Evolutionary conservation across 306 rosid genomes (phyloP).

Genomic region (Trifolium repens): DNA sequence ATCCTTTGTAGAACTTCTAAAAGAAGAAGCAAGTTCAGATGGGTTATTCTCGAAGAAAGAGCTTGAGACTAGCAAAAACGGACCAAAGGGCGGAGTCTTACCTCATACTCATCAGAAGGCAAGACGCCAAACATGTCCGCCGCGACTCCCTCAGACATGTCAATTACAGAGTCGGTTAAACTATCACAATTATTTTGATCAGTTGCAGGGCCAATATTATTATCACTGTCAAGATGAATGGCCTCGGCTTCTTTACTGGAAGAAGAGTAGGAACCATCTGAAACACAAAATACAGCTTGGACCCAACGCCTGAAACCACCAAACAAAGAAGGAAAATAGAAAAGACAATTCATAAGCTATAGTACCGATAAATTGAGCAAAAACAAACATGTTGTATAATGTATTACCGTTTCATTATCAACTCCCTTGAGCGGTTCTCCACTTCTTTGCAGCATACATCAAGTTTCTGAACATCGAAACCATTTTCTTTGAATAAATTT

Average conservation of each 20-base stretch:
- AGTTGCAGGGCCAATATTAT: slow-evolving; percentile 24
- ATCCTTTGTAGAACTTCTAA: neutral
- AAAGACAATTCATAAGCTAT: slow-evolving; percentile 14
- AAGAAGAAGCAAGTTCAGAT: slow-evolving; percentile 12
- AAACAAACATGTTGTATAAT: slow-evolving; percentile 28
- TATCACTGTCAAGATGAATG: slow-evolving; percentile 41
- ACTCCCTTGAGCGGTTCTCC: slow-evolving; percentile 83
- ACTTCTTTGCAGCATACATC: slow-evolving; percentile 91
- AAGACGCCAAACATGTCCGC: slow-evolving; percentile 75
- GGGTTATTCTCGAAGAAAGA: neutral
- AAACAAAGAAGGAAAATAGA: slow-evolving; percentile 32
- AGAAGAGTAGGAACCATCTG: slow-evolving; percentile 52
- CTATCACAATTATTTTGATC: slow-evolving; percentile 43
- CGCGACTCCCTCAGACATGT: slow-evolving; percentile 81
- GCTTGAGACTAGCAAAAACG: slow-evolving; percentile 12
- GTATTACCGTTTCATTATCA: slow-evolving; percentile 84
- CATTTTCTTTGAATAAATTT: slow-evolving; percentile 76
- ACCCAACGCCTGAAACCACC: slow-evolving; percentile 78
- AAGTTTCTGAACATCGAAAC: slow-evolving; percentile 72
- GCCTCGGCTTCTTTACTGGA: slow-evolving; percentile 43
- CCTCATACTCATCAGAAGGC: slow-evolving; percentile 69
- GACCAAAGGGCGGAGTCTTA: slow-evolving; percentile 35
- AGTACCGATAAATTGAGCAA: neutral
- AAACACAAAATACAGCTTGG: slow-evolving; percentile 76
- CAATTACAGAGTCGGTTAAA: slow-evolving; percentile 58